These are phyloP conservation scores for Taphrina pruni DNA, from an alignment of 1,139 yeast species.

Conservation along the genomic window DNA sequence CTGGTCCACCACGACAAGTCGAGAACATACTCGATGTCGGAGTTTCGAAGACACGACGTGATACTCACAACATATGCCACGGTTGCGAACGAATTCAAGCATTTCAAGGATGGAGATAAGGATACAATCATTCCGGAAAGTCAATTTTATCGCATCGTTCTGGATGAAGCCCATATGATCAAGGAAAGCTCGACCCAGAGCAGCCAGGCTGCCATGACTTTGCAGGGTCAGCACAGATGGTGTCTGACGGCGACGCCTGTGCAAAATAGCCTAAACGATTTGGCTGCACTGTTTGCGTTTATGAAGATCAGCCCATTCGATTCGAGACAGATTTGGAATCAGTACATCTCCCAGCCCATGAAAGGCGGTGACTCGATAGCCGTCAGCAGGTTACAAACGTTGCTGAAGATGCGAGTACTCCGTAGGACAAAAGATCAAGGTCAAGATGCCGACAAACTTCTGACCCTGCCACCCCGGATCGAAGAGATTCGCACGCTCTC, in stretches of 20 bases:
- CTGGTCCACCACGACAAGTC: conserved; percentile 68
- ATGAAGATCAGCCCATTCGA: conserved; percentile 63
- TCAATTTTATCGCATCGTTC: conserved; percentile 63
- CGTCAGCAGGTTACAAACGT: conserved; percentile 69
- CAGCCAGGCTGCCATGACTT: conserved; percentile 73
- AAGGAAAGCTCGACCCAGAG: conserved; percentile 80
- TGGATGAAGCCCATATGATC: conserved; percentile 92
- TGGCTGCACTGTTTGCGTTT: conserved; percentile 77
- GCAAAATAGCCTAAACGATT: conserved; percentile 82
- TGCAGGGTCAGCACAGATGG: conserved; percentile 67
- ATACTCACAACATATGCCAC: conserved; percentile 75
- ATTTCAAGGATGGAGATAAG: conserved; percentile 40
- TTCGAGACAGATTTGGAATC: conserved; percentile 61
- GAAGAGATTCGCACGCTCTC: conserved; percentile 69
- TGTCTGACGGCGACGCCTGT: conserved; percentile 94
- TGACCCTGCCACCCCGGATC: conserved; percentile 75
- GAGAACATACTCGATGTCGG: conserved; percentile 47
- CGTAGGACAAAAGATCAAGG: conserved; percentile 67
- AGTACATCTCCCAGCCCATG: conserved; percentile 66
- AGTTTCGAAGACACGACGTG: conserved; percentile 66
- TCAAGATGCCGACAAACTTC: conserved; percentile 72
- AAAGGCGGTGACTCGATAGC: conserved; percentile 56
- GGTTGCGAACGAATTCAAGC: conserved; percentile 52
- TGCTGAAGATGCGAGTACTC: conserved; percentile 75
- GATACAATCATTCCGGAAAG: conserved; percentile 59